phyloP scores from a whole-genome alignment of 805 yeast genomes.

The Metschnikowia hibisci region DNA sequence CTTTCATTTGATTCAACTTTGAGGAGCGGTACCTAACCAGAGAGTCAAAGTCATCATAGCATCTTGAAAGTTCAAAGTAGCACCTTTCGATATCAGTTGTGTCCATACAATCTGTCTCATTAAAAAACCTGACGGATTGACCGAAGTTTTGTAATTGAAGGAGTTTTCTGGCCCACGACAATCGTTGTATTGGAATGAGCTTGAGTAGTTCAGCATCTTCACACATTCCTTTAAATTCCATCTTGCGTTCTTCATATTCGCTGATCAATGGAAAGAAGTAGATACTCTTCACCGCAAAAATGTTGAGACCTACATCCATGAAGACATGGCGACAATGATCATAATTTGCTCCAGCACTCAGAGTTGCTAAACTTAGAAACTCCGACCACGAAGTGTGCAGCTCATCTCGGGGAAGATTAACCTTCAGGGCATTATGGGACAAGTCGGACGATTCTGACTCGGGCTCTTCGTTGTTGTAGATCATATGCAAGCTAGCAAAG shows the following conservation, averaged over 20 bases:
- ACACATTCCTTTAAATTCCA: neutral
- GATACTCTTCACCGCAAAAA: slow-evolving; percentile 2
- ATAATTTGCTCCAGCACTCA: neutral
- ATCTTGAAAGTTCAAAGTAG: slow-evolving; percentile 16
- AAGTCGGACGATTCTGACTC: too few species aligned
- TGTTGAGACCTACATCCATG: slow-evolving; percentile 1
- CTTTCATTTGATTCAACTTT: slow-evolving; percentile 5
- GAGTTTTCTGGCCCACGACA: slow-evolving; percentile 13
- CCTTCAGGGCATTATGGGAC: too few species aligned
- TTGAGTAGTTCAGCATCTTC: neutral
- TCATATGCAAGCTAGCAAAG: neutral
- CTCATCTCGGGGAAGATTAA: too few species aligned
- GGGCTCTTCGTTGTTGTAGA: neutral
- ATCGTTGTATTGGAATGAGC: slow-evolving; percentile 1
- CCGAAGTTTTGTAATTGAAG: slow-evolving; percentile 13
- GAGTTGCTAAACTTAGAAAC: neutral
- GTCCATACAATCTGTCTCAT: neutral
- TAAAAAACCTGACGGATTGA: slow-evolving; percentile 8
- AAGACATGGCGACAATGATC: neutral
- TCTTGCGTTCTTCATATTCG: neutral
- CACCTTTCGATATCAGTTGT: slow-evolving; percentile 9
- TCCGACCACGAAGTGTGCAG: neutral
- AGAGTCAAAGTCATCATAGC: slow-evolving; percentile 10
- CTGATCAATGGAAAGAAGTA: slow-evolving; percentile 6
- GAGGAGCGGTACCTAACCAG: slow-evolving; percentile 7